Percentiles rank a stretch among this genome's conserved stretches.
Evolutionary conservation across 148 eudicot species (phyloP).

Genomic region (Vaccinium vitisidaea): DNA sequence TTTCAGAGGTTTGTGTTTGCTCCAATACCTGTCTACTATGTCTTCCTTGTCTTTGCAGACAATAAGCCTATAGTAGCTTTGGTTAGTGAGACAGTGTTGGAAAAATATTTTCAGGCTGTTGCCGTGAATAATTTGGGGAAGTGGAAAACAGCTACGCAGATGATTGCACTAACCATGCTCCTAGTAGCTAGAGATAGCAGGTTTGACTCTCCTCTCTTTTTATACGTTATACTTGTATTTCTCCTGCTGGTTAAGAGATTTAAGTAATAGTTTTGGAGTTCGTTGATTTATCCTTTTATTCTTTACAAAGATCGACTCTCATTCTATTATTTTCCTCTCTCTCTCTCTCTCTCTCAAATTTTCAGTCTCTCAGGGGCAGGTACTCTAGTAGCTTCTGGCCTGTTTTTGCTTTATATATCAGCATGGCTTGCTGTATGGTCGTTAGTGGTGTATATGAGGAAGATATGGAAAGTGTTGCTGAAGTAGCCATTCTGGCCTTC

Average conservation of each 20-base stretch:
- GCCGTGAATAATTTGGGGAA: slow-evolving; percentile 97
- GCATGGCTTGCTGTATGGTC: slow-evolving; percentile 98
- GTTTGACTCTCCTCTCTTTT: slow-evolving; percentile 32
- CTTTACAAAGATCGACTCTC: background rate
- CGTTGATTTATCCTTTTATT: background rate
- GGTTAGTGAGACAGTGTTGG: slow-evolving; percentile 15
- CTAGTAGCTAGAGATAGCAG: slow-evolving; percentile 83
- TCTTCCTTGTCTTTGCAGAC: background rate
- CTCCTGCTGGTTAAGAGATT: background rate
- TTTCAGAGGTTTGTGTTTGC: slow-evolving; percentile 59
- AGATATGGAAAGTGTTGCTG: slow-evolving; percentile 81
- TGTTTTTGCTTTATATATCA: slow-evolving; percentile 69
- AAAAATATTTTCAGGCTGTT: slow-evolving; percentile 65
- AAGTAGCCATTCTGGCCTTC: slow-evolving; percentile 30
- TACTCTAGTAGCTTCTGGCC: slow-evolving; percentile 64
- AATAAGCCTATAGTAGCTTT: slow-evolving; percentile 9
- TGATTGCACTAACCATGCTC: slow-evolving; percentile 84
- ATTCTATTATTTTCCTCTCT: background rate
- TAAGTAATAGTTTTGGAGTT: background rate
- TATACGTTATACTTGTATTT: background rate
- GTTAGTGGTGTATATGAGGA: slow-evolving; percentile 79
- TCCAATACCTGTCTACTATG: background rate
- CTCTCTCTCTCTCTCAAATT: slow-evolving; percentile 9
- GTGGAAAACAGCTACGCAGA: slow-evolving; percentile 99
- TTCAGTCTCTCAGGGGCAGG: slow-evolving; percentile 59